phyloP scores from a whole-genome alignment of 768 basidiomycete genomes.

The Trametes cingulata region DNA sequence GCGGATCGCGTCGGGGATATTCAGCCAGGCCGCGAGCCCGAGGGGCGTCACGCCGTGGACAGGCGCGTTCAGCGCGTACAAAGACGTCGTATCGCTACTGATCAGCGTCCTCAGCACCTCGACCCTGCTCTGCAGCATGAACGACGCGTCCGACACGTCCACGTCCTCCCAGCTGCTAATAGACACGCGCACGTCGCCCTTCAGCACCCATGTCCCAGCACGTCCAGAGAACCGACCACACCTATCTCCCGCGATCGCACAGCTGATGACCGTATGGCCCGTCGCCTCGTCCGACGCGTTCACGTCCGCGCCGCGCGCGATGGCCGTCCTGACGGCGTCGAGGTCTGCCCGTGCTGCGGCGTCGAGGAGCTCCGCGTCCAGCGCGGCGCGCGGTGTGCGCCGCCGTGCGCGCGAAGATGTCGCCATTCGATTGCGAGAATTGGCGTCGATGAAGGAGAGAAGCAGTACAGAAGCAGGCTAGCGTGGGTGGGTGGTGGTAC shows the following conservation, averaged over 20 bases:
- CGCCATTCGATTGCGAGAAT: slow-evolving; percentile 2
- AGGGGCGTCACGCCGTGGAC: slow-evolving; percentile 77
- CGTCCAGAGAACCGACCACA: slow-evolving; percentile 28
- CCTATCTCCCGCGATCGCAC: slow-evolving; percentile 73
- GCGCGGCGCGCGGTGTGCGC: slow-evolving; percentile 19
- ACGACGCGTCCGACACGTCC: slow-evolving; percentile 72
- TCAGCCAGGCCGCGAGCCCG: slow-evolving; percentile 78
- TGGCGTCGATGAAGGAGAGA: not conserved
- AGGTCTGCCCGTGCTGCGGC: slow-evolving; percentile 61
- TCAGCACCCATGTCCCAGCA: slow-evolving; percentile 12
- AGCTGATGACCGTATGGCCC: slow-evolving; percentile 66
- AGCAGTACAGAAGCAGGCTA: slow-evolving; percentile 5
- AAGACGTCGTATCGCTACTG: slow-evolving; percentile 56
- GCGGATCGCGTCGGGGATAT: slow-evolving; percentile 59
- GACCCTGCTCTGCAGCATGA: slow-evolving; percentile 58
- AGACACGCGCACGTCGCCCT: slow-evolving; percentile 8
- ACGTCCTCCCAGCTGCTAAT: slow-evolving; percentile 61
- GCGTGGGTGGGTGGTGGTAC: slow-evolving; percentile 1
- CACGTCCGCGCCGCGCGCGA: slow-evolving; percentile 64
- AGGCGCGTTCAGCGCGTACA: slow-evolving; percentile 75
- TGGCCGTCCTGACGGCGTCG: slow-evolving; percentile 50
- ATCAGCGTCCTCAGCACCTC: slow-evolving; percentile 57
- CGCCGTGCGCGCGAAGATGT: slow-evolving; percentile 1
- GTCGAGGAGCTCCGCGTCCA: slow-evolving; percentile 23
- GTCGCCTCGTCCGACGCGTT: slow-evolving; percentile 57